Evolutionary conservation across 306 rosid species (phyloP).

Genomic region (Alnus rubra): DNA sequence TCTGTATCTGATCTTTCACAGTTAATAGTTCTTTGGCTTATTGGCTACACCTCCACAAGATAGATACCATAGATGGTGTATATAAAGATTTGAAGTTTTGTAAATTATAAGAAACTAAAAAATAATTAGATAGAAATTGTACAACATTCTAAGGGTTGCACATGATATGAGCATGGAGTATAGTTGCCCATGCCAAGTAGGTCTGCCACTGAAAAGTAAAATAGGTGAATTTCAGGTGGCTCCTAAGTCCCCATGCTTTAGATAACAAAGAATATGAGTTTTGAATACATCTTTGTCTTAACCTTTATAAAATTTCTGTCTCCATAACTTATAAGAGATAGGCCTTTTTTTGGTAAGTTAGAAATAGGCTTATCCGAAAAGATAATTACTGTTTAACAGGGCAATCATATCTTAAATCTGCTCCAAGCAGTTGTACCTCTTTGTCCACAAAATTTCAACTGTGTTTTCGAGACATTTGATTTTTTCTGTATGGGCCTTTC

Average conservation of each 20-base stretch:
- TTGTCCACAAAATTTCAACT: background rate
- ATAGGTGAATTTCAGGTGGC: background rate
- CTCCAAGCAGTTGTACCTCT: background rate
- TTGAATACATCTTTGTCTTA: background rate
- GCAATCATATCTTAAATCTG: background rate
- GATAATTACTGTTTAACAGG: background rate
- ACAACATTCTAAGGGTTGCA: background rate
- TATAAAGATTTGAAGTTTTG: background rate
- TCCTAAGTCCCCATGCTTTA: background rate
- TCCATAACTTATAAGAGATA: background rate
- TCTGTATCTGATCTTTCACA: background rate
- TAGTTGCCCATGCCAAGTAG: background rate
- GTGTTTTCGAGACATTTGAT: background rate
- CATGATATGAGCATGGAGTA: background rate
- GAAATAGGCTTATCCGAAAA: no score
- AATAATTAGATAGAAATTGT: background rate
- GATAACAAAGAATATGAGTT: background rate
- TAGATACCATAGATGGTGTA: background rate
- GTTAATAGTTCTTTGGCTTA: background rate
- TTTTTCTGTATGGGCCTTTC: no score
- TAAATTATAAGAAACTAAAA: background rate
- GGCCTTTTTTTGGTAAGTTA: background rate
- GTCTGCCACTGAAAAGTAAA: conserved; percentile 7
- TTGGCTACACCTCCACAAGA: background rate
- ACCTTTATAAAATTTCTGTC: background rate